Base-by-base conservation (phyloP, 176 grass and related monocot genomes). In the Rhynchospora tenuis region DNA sequence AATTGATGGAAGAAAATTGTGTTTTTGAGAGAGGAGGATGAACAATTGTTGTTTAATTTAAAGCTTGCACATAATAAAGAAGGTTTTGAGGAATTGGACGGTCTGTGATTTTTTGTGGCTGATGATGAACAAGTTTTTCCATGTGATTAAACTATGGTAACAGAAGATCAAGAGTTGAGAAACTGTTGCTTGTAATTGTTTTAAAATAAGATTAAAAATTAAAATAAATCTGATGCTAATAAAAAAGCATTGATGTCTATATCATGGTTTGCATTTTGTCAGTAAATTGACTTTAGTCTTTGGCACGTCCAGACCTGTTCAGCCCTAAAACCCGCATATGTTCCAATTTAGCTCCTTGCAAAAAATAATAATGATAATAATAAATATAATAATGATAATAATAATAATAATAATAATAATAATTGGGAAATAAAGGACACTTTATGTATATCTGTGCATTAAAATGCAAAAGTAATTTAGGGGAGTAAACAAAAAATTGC, bases 261-360 rank as follows among this genome's bases (percentile, higher is more conserved):
- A 13, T 81, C 43, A 82, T 82, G 57, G 80, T 82, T 82, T 65
- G 59, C 80, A 82, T 82, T 64, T 65, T 51, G 59, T 66, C 7
- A 82, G 43, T 82, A 19, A 38, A 54, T 82, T 54, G 80, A 82
- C 61, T 82, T 82, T 82, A 82, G 80, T 82, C 80, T 82, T 67
- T 82, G 13, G 80, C 80, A 82, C 80, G 61, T 82, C 80, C 61
- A 45, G 59, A 6, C 3, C 48, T 28, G 22, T 55, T 28, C 22
- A 75, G 22, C 72, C 46, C 54, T 74, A 51, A 17, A 51, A 74
- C 71, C 26, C 12, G 9, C 24, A 44, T 12, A 10, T 58, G n/a
- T 57, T 61, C 54, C 77, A 61, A 58, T 59, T 38, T 57, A 38
- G 77, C 0, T 59, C 28, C 52, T 61, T 59, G 24, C 48, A 82